Conservation (phyloP, 352 stramenopile species). For the Aphanomyces astaci region DNA sequence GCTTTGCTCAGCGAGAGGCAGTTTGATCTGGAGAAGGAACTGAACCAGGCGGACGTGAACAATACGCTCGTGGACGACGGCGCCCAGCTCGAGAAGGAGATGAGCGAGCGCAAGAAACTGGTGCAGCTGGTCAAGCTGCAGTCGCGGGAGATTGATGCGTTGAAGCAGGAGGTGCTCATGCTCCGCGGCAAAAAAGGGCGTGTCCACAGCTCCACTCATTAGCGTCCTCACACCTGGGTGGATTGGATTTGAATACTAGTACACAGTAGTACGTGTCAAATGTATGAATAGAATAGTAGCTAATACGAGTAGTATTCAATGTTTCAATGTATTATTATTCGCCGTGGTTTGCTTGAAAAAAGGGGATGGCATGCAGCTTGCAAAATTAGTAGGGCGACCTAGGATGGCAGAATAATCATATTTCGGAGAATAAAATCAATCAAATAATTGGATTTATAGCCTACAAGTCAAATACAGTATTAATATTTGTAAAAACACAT, state of each 20-base stretch:
- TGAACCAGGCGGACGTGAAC: slow-evolving; percentile 55
- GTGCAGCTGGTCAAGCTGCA: slow-evolving; percentile 88
- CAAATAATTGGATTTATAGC: too few species aligned
- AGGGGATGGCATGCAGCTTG: too few species aligned
- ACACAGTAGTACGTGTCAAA: too few species aligned
- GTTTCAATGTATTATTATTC: too few species aligned
- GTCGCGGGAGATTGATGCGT: slow-evolving; percentile 82
- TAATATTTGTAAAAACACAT: too few species aligned
- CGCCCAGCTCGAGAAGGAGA: slow-evolving; percentile 52
- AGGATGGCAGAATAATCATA: too few species aligned
- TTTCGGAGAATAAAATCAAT: too few species aligned
- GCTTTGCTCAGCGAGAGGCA: slow-evolving; percentile 68
- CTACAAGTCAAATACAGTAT: too few species aligned
- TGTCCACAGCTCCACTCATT: background rate
- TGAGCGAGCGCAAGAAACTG: slow-evolving; percentile 83
- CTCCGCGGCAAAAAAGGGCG: slow-evolving; percentile 70
- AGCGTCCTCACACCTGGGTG: background rate
- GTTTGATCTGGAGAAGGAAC: slow-evolving; percentile 74
- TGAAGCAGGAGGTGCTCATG: slow-evolving; percentile 85
- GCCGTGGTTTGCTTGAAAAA: too few species aligned
- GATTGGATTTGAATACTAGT: background rate
- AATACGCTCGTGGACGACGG: slow-evolving; percentile 28
- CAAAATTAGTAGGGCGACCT: too few species aligned
- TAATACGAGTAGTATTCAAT: too few species aligned
- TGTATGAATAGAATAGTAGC: too few species aligned